Evolutionary conservation across 2,329 filamentous ascomycete genomes (phyloP), one percentile per base, ranked within the genome.

Genomic region (Botrytis sinoallii): DNA sequence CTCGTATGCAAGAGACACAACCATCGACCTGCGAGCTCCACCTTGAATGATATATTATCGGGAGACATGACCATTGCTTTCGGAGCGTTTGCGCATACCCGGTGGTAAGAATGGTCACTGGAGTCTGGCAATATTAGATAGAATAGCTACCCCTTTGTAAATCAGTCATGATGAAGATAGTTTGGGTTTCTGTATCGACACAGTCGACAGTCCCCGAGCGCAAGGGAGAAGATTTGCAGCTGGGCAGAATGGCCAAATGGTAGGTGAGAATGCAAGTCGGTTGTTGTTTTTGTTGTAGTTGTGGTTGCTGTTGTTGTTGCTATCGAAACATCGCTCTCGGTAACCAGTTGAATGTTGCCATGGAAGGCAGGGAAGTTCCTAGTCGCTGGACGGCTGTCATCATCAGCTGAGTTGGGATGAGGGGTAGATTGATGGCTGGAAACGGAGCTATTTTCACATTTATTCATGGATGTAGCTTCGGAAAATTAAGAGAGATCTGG

Each of bases 341-440:
- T 22, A 67, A 38, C 44, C 32, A 44, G 29, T 48, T 9, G 61
- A 16, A 64, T 42, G n/a, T 5, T 29, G 38, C 25, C 12, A 42
- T 42, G 5, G 12, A 48, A 48, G 63, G 63, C 63, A 65, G 42
- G 63, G 63, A 48, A 48, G 9, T 6, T 38, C 64, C 64, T 48
- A 66, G 64, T 44, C 22, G 44, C 35, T 25, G 20, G 29, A 52
- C 18, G 52, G 57, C 32, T 48, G 57, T 55, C 42, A 52, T 48
- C 25, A 64, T 64, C 69, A 71, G 69, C 69, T 71, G 68, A 70
- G 55, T 46, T 32, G 59, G 40, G 69, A 55, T 71, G 69, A 71
- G 69, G 35, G 35, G 25, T 57, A 70, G 48, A 42, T 3, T n/a
- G 10, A 20, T 6, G 44, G 16, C 5, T 18, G 64, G 18, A 48